These are phyloP conservation scores for Isochrysis galbana DNA, from an alignment of 78 protist species.

Conservation along the genomic window DNA sequence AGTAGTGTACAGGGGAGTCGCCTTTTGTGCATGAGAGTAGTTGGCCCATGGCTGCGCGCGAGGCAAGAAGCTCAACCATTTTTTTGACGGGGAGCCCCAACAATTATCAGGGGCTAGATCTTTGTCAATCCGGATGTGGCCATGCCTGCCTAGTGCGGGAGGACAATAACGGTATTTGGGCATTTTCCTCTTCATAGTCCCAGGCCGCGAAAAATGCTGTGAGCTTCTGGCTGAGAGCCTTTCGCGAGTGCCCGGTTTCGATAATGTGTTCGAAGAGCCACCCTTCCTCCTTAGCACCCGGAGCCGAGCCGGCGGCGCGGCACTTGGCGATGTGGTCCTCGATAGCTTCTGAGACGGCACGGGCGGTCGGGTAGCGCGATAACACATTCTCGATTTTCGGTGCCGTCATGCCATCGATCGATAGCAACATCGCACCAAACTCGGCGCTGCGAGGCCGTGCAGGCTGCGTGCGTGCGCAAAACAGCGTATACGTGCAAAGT, in stretches of 20 bases:
- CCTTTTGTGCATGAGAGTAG: too few relatives aligned
- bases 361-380: background rate
- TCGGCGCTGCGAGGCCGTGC: background rate
- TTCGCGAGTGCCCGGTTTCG: background rate
- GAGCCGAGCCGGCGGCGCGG: background rate
- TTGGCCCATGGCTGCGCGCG: too few relatives aligned
- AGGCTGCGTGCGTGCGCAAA: background rate
- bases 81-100: too few relatives aligned
- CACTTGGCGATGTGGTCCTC: background rate
- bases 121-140: too few relatives aligned
- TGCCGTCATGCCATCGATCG: background rate
- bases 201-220: background rate
- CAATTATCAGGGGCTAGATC: too few relatives aligned
- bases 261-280: background rate
- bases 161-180: too few relatives aligned
- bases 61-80: too few relatives aligned
- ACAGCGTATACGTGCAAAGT: background rate
- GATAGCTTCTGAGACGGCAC: background rate
- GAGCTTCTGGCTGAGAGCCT: background rate
- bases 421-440: background rate
- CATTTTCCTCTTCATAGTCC: background rate
- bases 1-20: too few relatives aligned
- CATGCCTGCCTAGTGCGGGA: too few relatives aligned
- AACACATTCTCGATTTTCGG: background rate
- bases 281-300: background rate